Conservation (phyloP, 192 early-diverging fungal species). For the Coemansia guatemalensis region DNA sequence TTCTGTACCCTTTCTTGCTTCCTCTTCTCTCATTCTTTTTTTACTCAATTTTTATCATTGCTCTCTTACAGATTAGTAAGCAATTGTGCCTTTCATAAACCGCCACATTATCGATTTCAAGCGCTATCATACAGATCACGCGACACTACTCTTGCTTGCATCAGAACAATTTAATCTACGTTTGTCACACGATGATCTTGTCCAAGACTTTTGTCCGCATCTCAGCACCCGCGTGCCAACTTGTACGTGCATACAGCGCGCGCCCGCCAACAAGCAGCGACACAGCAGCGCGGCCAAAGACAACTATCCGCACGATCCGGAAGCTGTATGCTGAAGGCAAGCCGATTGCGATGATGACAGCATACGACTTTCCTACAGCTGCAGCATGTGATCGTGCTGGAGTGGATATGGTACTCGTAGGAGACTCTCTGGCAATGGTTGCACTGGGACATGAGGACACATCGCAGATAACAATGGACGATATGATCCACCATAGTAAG, state of each 20-base stretch:
- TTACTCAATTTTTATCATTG: too few species aligned
- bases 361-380: conserved; percentile 93
- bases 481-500: conserved; percentile 94
- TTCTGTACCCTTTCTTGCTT: too few species aligned
- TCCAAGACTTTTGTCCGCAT: neutral
- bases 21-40: too few species aligned
- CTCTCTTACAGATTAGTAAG: too few species aligned
- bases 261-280: conserved; percentile 22
- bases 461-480: conserved; percentile 83
- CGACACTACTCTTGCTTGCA: too few species aligned
- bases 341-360: conserved; percentile 94
- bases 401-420: conserved; percentile 88
- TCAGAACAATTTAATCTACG: too few species aligned
- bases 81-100: neutral
- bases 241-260: conserved; percentile 42
- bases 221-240: neutral
- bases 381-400: conserved; percentile 79
- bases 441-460: conserved; percentile 87
- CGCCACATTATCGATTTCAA: too few species aligned
- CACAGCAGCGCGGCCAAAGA: conserved; percentile 60
- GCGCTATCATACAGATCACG: too few species aligned
- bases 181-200: too few species aligned
- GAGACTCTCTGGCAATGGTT: conserved; percentile 98
- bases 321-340: conserved; percentile 68
- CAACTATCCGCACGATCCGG: conserved; percentile 80